Evolutionary conservation across 306 rosid species (phyloP).

Genomic region (Betula pendula): DNA sequence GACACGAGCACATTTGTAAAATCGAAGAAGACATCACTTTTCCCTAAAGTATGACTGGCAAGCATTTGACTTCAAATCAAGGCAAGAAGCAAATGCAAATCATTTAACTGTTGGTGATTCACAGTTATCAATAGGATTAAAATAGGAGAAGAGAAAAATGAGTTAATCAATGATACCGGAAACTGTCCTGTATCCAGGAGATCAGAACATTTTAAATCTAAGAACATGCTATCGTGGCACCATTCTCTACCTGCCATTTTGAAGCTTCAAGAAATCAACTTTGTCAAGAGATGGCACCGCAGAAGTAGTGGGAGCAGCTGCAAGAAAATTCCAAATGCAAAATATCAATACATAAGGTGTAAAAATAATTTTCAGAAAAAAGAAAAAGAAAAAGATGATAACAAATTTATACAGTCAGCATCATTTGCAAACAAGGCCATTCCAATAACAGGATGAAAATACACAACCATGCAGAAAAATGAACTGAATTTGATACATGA

Average conservation of each 20-base stretch:
- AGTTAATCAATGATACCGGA: background rate
- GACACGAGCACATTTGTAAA: constrained; percentile 2
- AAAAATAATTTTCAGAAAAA: background rate
- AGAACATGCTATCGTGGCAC: constrained; percentile 6
- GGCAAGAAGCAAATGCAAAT: background rate
- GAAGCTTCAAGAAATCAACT: constrained; percentile 74
- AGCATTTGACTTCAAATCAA: background rate
- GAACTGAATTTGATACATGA: background rate
- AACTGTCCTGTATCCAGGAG: background rate
- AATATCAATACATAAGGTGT: constrained; percentile 20
- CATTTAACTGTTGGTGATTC: background rate
- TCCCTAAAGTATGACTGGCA: background rate
- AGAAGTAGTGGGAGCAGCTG: constrained; percentile 72
- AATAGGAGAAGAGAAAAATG: background rate
- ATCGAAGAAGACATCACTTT: background rate
- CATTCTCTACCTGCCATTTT: constrained; percentile 79
- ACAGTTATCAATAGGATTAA: background rate
- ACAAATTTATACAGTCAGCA: background rate
- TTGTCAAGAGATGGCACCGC: constrained; percentile 58
- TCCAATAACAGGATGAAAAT: constrained; percentile 15
- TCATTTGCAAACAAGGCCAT: constrained; percentile 2
- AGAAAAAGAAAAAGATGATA: constrained; percentile 5
- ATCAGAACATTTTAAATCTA: background rate
- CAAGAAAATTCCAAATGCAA: constrained; percentile 35
- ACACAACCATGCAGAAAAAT: constrained; percentile 1